Evolutionary conservation across 176 grass and related monocot species (phyloP), one percentile per base, ranked within the genome.

Genomic region (Carex parvula): DNA sequence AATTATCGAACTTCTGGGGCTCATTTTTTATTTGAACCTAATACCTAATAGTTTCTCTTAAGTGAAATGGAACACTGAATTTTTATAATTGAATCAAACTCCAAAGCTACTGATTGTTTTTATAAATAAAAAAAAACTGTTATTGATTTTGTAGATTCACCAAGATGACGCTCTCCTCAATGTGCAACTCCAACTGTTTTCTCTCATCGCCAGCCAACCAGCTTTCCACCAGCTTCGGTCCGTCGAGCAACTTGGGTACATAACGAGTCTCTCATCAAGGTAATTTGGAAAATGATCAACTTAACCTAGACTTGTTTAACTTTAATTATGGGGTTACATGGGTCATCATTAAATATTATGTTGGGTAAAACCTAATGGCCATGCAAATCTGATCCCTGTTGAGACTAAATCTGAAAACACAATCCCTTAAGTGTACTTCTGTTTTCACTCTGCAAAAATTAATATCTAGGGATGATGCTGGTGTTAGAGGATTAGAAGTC

Each of bases 201-300:
- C 86, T 83, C 84, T 87, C 77, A 93, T 94, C 66, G 89, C 92
- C 37, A 93, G 87, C 39, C 95, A 94, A 65, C 90, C 90, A 33
- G 92, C 95, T 79, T 98, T 94, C 84, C 85, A 94, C 70, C 92
- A 98, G 89, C 89, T 98, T 75, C 84, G 92, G 61, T 90, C 95
- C 13, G 84, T 98, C 67, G 95, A 98, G 88, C 95, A 98, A 80
- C 95, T 98, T 90, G 95, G 95, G 48, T 98, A 98, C 73, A 93
- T 93, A 88, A 79, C 84, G 53, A 15, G 24, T 60, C 90, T 98
- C 83, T 86, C 85, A 79, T 83, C 86, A 82, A 98, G 95, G 95
- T 98, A 91, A 42, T 15, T 21, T 32, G 46, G 2, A 76, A 22
- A 53, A 29, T 14, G 44, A 55, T 54, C 20, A 4, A n/a, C 39